Percentiles rank a stretch among this genome's conserved stretches.
Evolutionary conservation across 2,329 filamentous ascomycete genomes (phyloP).

Genomic region (Fusarium ambrosium): DNA sequence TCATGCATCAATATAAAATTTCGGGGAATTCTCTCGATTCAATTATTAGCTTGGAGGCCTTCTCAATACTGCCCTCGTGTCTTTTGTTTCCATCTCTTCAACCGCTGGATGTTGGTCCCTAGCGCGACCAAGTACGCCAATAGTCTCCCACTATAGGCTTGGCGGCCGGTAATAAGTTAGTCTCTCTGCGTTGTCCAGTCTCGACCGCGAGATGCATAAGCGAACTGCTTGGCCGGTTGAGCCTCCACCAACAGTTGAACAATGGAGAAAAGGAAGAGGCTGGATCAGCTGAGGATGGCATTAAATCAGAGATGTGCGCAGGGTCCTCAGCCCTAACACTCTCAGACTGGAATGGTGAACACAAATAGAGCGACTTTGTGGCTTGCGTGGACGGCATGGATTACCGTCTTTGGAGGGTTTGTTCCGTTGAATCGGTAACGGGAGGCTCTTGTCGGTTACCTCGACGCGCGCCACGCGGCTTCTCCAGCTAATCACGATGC

Average conservation of each 20-base stretch:
- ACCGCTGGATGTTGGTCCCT: not conserved
- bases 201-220: conserved; percentile 12
- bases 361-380: not conserved
- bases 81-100: not conserved
- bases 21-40: not conserved
- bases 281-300: conserved; percentile 1
- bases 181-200: conserved; percentile 1
- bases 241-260: conserved; percentile 4
- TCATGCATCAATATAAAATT: not conserved
- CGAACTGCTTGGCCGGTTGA: not conserved
- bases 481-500: not conserved
- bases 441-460: not conserved
- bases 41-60: not conserved
- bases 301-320: not conserved
- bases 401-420: not conserved
- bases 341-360: not conserved
- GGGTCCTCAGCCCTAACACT: not conserved
- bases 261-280: not conserved
- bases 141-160: conserved; percentile 22
- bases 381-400: conserved; percentile 16
- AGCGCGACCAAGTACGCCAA: not conserved
- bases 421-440: not conserved
- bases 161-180: conserved; percentile 13
- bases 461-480: not conserved
- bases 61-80: not conserved